These are phyloP conservation scores for Ustilago nuda DNA, from an alignment of 1,284 basidiomycete species.

Conservation along the genomic window DNA sequence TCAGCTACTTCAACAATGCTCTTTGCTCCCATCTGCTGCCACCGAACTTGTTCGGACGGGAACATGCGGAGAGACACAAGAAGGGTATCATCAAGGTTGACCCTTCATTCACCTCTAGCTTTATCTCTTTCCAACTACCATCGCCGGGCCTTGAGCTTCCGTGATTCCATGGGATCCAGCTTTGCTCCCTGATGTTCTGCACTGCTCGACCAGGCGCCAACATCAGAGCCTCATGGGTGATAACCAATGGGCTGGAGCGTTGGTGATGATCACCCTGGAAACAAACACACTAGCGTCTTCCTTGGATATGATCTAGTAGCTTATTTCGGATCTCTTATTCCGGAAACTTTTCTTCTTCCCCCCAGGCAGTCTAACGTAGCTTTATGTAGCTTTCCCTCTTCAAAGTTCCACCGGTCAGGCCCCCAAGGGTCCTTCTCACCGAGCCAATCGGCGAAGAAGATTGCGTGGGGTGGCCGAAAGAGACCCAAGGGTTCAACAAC, in stretches of 20 bases:
- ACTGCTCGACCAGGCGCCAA: too few relatives aligned
- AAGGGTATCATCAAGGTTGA: background rate
- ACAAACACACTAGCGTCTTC: background rate
- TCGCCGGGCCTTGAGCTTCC: background rate
- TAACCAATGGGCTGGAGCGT: background rate
- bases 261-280: background rate
- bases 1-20: background rate
- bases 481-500: background rate
- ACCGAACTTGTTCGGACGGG: background rate
- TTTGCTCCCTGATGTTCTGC: background rate
- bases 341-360: background rate
- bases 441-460: too few relatives aligned
- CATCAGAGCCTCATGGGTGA: background rate
- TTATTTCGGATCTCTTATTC: background rate
- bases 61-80: background rate
- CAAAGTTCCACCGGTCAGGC: too few relatives aligned
- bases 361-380: too few relatives aligned
- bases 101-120: background rate
- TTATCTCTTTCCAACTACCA: background rate
- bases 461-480: background rate
- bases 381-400: too few relatives aligned
- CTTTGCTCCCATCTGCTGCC: background rate
- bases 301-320: background rate
- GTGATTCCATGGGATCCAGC: background rate
- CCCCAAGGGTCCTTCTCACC: too few relatives aligned